Base-by-base conservation (phyloP, 1,139 yeast genomes). In the Candida labiduridarum region DNA sequence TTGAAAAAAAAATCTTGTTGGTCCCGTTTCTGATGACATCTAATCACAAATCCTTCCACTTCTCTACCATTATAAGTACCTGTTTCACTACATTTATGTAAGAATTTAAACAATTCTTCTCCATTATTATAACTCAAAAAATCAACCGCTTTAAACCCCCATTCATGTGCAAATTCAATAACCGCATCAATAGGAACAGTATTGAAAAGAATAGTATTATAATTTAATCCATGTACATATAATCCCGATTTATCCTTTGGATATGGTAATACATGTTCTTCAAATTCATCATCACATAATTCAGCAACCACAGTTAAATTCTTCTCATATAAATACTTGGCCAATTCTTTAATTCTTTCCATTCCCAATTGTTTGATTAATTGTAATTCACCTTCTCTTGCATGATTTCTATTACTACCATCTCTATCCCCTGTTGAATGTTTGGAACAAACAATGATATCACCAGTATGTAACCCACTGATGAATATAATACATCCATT, bases 401-500 rank as follows among this genome's bases (percentile, higher is more conserved):
- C 94, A 66, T 92, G 97, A 62, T 87, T 89, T 55, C 79, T 76
- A 2, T 72, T 62, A 42, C 79, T 84, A 18, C 73, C 80, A 12
- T 35, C 41, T 45, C 89, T 65, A 0, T 76, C 73, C 0, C 97
- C 98, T 0, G 96, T 87, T 0, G 96, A 84, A 63, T 91, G 95
- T 61, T 94, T 94, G 10, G 97, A 89, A 55, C 97, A 90, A 0
- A 91, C 89, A 4, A 94, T 78, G 14, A 87, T 61, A 0, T 88
- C 80, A 0, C 96, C 96, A 59, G 85, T 86, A 4, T 73, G 74
- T 16, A 89, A 68, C 0, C 95, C 97, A 1, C 96, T 78, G 14
- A 94, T 78, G 54, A 95, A 83, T 1, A 89, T 84, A 53, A 95
- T 91, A 62, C 98, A 94, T 0, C 99, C 99, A 62, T 94, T 95